Percentiles rank a stretch among this genome's conserved stretches.
Conservation (phyloP, 83 land plant species). For the Isoetes engelmannii region DNA sequence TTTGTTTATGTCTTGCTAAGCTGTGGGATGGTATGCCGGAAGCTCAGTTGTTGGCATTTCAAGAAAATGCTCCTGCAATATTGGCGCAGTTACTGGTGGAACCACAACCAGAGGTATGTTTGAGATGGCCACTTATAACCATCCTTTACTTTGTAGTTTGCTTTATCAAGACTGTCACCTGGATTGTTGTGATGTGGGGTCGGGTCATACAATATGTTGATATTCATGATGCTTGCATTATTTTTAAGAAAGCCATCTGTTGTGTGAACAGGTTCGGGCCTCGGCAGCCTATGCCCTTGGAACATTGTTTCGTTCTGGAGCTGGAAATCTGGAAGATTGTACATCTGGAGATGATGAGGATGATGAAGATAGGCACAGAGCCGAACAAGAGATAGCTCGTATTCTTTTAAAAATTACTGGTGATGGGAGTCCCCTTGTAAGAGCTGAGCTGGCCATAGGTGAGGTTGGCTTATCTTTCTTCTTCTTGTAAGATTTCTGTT, state of each 20-base stretch:
- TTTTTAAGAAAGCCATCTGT: neutral
- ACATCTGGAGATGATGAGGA: conserved; percentile 53
- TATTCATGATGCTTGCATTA: neutral
- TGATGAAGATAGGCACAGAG: conserved; percentile 58
- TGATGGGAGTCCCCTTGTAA: conserved; percentile 88
- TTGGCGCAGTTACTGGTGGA: conserved; percentile 49
- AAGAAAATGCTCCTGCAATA: conserved; percentile 59
- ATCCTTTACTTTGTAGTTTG: no score
- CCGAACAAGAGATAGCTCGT: conserved; percentile 54
- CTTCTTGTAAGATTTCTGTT: neutral
- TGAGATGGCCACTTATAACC: no score
- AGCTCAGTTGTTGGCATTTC: conserved; percentile 57
- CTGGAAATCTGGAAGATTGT: conserved; percentile 32
- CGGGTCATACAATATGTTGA: neutral
- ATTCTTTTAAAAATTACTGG: conserved; percentile 48
- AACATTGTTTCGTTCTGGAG: conserved; percentile 53
- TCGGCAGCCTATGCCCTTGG: conserved; percentile 81
- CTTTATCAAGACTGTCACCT: no score
- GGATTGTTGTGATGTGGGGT: no score
- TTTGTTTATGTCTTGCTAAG: conserved; percentile 89
- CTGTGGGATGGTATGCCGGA: conserved; percentile 90
- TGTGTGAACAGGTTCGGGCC: conserved; percentile 42
- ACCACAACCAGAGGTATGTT: conserved; percentile 88
- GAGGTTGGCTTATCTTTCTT: conserved; percentile 12
- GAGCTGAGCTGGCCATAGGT: conserved; percentile 93